A percentile compares a stretch with the other conserved stretches of the same genome.
Evolutionary conservation across 495 filamentous ascomycete species (phyloP).

Genomic region (Lasiosphaeria hispida): DNA sequence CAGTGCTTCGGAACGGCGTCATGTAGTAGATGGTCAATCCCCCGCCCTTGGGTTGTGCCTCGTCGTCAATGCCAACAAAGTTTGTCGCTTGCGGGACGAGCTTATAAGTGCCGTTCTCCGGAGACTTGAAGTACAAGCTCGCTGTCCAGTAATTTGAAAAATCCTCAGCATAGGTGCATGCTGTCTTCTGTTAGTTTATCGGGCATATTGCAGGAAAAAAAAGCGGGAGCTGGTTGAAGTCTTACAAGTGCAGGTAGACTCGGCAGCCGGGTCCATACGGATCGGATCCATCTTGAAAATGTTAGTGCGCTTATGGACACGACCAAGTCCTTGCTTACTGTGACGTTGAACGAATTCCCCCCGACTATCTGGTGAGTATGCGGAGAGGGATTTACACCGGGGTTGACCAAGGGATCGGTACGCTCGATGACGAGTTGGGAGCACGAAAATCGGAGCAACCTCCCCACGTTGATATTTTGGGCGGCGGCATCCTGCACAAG

Average conservation of each 20-base stretch:
- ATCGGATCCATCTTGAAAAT: conserved; percentile 13
- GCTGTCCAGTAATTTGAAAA: conserved; percentile 41
- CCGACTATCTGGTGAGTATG: conserved; percentile 18
- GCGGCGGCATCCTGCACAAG: neutral
- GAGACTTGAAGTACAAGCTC: conserved; percentile 30
- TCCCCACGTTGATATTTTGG: conserved; percentile 1
- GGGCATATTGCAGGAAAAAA: too few relatives aligned
- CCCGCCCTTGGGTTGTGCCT: conserved; percentile 8
- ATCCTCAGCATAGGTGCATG: conserved; percentile 27
- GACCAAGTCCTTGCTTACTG: neutral
- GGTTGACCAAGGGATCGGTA: conserved; percentile 11
- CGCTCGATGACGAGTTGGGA: conserved; percentile 12
- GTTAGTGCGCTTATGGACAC: neutral
- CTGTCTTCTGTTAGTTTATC: too few relatives aligned
- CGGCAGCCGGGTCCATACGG: conserved; percentile 16
- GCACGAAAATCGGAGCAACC: conserved; percentile 8
- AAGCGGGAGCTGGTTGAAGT: too few relatives aligned
- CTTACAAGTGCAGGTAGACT: conserved; percentile 24
- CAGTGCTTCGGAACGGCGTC: conserved; percentile 24
- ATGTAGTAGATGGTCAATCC: conserved; percentile 40
- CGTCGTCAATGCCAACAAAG: neutral
- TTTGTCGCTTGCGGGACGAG: conserved; percentile 25
- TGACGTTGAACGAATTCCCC: conserved; percentile 25
- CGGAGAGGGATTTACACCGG: conserved; percentile 13
- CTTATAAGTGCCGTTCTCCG: conserved; percentile 32